These are phyloP conservation scores for Boeremia lycopersici DNA, from an alignment of 2,329 filamentous ascomycete species.

Conservation along the genomic window DNA sequence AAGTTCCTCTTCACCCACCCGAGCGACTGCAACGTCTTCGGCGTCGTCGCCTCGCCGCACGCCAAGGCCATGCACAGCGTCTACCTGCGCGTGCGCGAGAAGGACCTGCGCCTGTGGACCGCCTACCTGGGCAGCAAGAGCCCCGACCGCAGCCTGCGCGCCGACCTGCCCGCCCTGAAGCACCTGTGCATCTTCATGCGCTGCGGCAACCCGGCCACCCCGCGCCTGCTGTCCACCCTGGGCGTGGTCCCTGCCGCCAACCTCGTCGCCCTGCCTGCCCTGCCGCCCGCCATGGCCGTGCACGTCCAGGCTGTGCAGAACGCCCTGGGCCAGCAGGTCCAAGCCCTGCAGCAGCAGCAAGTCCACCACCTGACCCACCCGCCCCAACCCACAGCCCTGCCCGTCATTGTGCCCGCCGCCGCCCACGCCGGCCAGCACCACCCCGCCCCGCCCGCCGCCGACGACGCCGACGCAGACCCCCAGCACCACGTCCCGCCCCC, in stretches of 20 bases:
- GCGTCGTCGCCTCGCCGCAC: conserved; percentile 39
- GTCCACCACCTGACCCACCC: conserved; percentile 27
- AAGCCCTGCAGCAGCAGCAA: conserved; percentile 37
- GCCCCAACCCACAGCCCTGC: neutral
- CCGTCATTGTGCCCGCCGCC: conserved; percentile 1
- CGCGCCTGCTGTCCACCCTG: conserved; percentile 16
- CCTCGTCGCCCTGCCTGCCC: neutral
- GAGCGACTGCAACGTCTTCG: conserved; percentile 49
- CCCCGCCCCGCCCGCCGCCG: neutral
- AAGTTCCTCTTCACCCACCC: conserved; percentile 49
- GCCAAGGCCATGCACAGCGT: conserved; percentile 37
- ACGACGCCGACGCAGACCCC: neutral
- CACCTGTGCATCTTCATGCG: conserved; percentile 45
- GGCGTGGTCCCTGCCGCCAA: neutral
- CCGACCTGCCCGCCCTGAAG: conserved; percentile 45
- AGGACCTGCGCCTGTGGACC: conserved; percentile 47
- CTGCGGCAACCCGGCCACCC: conserved; percentile 30
- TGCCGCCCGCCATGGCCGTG: conserved; percentile 24
- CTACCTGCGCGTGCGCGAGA: conserved; percentile 45
- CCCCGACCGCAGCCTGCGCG: conserved; percentile 36
- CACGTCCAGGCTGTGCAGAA: conserved; percentile 36
- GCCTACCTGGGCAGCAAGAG: conserved; percentile 42
- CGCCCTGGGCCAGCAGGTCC: conserved; percentile 34
- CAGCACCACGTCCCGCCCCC: conserved; percentile 4
- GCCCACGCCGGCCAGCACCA: neutral